Base-by-base conservation (phyloP, 2,329 filamentous ascomycete species). In the Chaetomiaceae sp. region DNA sequence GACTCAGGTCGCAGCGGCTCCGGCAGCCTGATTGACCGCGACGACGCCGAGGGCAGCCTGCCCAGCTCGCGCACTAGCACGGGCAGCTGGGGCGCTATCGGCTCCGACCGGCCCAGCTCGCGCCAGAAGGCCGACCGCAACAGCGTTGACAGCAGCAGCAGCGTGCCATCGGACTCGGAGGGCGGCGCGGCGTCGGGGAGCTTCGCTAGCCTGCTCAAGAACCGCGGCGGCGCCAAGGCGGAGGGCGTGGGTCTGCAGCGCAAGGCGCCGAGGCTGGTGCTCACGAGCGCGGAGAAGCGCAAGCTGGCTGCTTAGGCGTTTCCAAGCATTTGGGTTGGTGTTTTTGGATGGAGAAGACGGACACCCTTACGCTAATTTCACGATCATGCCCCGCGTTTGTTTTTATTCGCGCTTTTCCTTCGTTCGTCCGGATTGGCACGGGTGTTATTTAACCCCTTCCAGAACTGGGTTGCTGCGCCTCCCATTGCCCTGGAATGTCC, bases 281-380 rank as follows among this genome's bases (percentile, higher is more conserved):
- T 96, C 56, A 90, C 86, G 56, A 90, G 83, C 65, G 85, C 83
- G 52, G 89, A 95, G 73, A 95, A 95, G 79, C 86, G 89, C 67
- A 94, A 88, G 76, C 84, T 78, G 67, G 61, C 48, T 49, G 65
- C 55, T 38, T 60, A 53, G 42, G 30, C 39, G 29, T 29, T 35
- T 38, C 8, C 27, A 42, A 32, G 30, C 36, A 19, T 33, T 39
- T 24, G 22, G 22, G 22, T 5, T 9, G 22, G 22, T 24, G 22
- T 5, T 5, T 32, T 38, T 32, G 20, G 22, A 32, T 40, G 43
- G 46, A 38, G 42, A 49, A 42, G 40, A 37, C 26, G 42, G 42
- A 42, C 38, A 46, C 38, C 40, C 42, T 54, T 61, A 57, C 51
- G 57, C 51, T 56, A 57, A 56, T 59, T n/a, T 53, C 42, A 60